Evolutionary conservation across 1,139 yeast genomes (phyloP).

Genomic region (Yamadazyma oceani): DNA sequence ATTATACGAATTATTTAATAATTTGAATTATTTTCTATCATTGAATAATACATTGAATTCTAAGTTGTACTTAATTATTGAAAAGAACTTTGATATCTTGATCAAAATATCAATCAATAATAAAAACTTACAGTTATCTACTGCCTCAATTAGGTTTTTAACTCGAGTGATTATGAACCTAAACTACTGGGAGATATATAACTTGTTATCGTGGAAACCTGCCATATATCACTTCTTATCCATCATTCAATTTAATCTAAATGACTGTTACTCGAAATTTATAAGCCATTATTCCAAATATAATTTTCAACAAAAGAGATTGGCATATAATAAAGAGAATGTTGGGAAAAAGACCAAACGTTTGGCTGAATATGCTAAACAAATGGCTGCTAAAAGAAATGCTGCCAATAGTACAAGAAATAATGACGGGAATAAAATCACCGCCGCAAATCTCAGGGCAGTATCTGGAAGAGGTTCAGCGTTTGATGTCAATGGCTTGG

Average conservation of each 20-base stretch:
- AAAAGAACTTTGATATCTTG: constrained; percentile 40
- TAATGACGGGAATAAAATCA: background rate
- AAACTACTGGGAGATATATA: constrained; percentile 50
- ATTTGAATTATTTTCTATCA: constrained; percentile 24
- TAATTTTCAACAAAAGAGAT: constrained; percentile 18
- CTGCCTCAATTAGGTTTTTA: constrained; percentile 38
- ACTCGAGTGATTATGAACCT: constrained; percentile 40
- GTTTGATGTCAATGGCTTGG: background rate
- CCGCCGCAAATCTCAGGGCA: constrained; percentile 1
- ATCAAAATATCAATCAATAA: constrained; percentile 35
- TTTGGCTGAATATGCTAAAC: constrained; percentile 15
- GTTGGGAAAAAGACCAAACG: constrained; percentile 13
- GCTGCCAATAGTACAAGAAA: constrained; percentile 1
- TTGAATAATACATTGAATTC: constrained; percentile 28
- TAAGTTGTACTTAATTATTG: constrained; percentile 35
- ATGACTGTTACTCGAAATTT: constrained; percentile 40
- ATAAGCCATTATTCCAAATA: constrained; percentile 34
- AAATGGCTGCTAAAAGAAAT: constrained; percentile 13
- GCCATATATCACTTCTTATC: constrained; percentile 42
- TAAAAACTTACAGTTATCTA: constrained; percentile 32
- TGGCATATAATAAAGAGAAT: constrained; percentile 13
- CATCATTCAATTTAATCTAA: constrained; percentile 40
- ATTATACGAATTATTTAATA: constrained; percentile 25
- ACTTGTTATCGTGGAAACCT: constrained; percentile 45
- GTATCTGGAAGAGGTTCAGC: background rate